Evolutionary conservation across 1,284 basidiomycete species (phyloP).

Genomic region (Apiotrichum veenhuisii): DNA sequence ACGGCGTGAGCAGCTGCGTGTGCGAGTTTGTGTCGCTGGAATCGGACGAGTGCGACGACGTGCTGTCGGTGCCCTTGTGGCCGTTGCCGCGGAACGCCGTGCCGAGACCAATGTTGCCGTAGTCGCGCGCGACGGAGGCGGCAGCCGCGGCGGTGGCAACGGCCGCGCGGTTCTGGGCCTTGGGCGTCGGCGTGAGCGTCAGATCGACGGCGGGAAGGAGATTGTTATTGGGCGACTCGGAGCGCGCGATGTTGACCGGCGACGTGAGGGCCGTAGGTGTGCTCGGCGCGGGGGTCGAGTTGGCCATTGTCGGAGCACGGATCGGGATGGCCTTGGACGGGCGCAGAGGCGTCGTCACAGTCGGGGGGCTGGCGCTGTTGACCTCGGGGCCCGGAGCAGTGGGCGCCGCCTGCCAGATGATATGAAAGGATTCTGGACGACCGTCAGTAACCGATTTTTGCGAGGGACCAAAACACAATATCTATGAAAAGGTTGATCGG

Average conservation of each 20-base stretch:
- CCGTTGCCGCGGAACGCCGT: conserved; percentile 1
- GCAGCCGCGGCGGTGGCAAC: too few relatives aligned
- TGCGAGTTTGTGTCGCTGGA: conserved; percentile 31
- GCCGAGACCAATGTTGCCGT: conserved; percentile 2
- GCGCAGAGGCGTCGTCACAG: conserved; percentile 28
- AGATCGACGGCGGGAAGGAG: conserved; percentile 29
- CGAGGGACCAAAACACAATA: too few relatives aligned
- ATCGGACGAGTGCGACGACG: conserved; percentile 30
- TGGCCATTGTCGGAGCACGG: conserved; percentile 42
- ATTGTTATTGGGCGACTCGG: conserved; percentile 18
- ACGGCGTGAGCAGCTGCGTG: conserved; percentile 42
- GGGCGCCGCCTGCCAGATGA: conserved; percentile 41
- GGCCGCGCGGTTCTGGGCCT: neutral
- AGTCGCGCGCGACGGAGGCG: neutral
- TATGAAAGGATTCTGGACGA: conserved; percentile 32
- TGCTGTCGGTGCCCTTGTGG: conserved; percentile 19
- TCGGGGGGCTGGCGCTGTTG: conserved; percentile 4
- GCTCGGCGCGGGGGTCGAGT: conserved; percentile 41
- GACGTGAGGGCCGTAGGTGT: conserved; percentile 8
- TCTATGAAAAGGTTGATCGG: neutral
- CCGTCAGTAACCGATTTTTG: neutral
- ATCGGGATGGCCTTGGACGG: conserved; percentile 44
- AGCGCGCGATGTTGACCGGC: conserved; percentile 2
- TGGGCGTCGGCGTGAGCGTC: neutral
- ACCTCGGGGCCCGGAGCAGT: conserved; percentile 5